These are phyloP conservation scores for Cryphonectria naterciae DNA, from an alignment of 2,329 filamentous ascomycete genomes.

Conservation along the genomic window DNA sequence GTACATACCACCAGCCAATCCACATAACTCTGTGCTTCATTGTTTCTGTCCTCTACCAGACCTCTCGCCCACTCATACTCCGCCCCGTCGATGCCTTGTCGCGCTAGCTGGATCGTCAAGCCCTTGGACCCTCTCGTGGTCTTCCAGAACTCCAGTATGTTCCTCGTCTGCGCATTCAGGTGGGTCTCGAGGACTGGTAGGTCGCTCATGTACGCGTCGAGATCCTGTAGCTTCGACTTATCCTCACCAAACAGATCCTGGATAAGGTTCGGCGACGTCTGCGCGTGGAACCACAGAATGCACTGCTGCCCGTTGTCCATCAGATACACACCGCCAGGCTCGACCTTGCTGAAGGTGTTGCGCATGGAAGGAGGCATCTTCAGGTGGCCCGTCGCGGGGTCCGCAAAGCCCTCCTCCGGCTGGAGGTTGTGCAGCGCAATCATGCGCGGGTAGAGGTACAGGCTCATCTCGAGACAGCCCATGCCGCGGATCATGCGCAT, in stretches of 20 bases:
- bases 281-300: slow-evolving; percentile 88
- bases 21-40: slow-evolving; percentile 96
- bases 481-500: slow-evolving; percentile 88
- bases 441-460: slow-evolving; percentile 95
- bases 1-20: slow-evolving; percentile 79
- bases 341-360: slow-evolving; percentile 83
- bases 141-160: slow-evolving; percentile 86
- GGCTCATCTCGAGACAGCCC: slow-evolving; percentile 80
- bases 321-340: slow-evolving; percentile 91
- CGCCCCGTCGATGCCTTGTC: slow-evolving; percentile 90
- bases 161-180: slow-evolving; percentile 91
- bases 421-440: slow-evolving; percentile 89
- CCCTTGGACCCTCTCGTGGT: slow-evolving; percentile 83
- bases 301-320: slow-evolving; percentile 94
- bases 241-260: slow-evolving; percentile 86
- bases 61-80: slow-evolving; percentile 95
- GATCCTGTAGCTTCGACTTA: slow-evolving; percentile 68
- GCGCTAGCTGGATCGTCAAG: slow-evolving; percentile 83
- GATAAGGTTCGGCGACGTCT: slow-evolving; percentile 90
- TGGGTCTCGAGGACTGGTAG: slow-evolving; percentile 88
- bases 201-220: slow-evolving; percentile 81
- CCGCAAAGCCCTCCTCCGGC: slow-evolving; percentile 88
- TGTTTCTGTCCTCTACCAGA: slow-evolving; percentile 92
- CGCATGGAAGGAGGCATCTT: slow-evolving; percentile 80
- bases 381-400: slow-evolving; percentile 81